These are phyloP conservation scores for Lagenidium giganteum DNA, from an alignment of 352 stramenopile species.

Conservation along the genomic window DNA sequence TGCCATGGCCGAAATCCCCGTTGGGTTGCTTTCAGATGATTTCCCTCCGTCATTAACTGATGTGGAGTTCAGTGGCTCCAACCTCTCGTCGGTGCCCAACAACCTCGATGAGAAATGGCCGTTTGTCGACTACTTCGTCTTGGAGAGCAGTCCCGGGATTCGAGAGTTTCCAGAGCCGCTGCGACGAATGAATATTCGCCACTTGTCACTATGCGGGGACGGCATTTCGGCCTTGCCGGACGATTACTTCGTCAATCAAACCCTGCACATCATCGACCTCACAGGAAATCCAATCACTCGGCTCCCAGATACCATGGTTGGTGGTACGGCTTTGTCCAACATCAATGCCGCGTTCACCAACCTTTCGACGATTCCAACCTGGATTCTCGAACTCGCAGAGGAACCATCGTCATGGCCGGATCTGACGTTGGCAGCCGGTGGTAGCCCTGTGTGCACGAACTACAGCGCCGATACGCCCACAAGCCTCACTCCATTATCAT, in stretches of 20 bases:
- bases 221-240: slow-evolving; percentile 4
- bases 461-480: too few species aligned
- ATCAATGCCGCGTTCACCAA: too few species aligned
- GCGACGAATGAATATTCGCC: slow-evolving; percentile 2
- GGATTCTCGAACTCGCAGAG: too few species aligned
- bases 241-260: neutral
- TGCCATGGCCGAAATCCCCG: slow-evolving; percentile 5
- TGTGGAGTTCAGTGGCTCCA: slow-evolving; percentile 5
- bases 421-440: too few species aligned
- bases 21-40: slow-evolving; percentile 4
- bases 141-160: slow-evolving; percentile 6
- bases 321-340: too few species aligned
- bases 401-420: too few species aligned
- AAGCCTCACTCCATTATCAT: too few species aligned
- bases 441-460: too few species aligned
- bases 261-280: slow-evolving; percentile 1
- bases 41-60: neutral
- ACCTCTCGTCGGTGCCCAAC: slow-evolving; percentile 5
- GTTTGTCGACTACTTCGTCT: neutral
- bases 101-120: slow-evolving; percentile 6
- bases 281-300: slow-evolving; percentile 3
- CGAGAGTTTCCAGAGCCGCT: neutral
- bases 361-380: too few species aligned
- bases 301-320: slow-evolving; percentile 2
- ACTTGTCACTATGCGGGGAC: slow-evolving; percentile 6